Evolutionary conservation across 2,329 filamentous ascomycete species (phyloP), one percentile per base, ranked within the genome.

Genomic region (Apiospora aurea): DNA sequence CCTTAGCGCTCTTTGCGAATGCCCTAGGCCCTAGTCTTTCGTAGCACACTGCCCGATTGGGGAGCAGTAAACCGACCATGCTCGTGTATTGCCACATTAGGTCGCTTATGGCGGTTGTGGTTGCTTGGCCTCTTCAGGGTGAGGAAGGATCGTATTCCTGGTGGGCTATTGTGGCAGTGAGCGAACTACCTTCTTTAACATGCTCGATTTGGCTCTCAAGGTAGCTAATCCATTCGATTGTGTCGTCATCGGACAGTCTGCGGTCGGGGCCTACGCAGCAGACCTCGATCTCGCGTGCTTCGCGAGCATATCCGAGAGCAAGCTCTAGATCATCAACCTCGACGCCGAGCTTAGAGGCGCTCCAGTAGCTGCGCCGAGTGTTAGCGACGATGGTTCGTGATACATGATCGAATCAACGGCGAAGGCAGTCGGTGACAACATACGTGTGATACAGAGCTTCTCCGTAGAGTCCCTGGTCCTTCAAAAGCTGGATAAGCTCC

Each of bases 401-500:
- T 5, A 11, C 2, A 44, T 24, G 34, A 13, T 3, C 7, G 14
- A 11, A 10, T 18, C 7, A 24, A 41, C 24, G 26, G 1, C 2
- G 34, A 46, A 51, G 11, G 46, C 26, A 24, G 14, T 41, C 1
- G 4, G 26, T 21, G 44, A 14, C 16, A 41, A 53, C 68, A 13
- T 57, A 69, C 68, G 68, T 26, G 47, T 69, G 29, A 16, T 41
- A 69, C 16, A 69, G 49, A 29, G 34, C 26, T 21, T 69, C 68
- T 2, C 68, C 68, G 18, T 51, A 43, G 4, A 69, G 24, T 2
- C n/a, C 24, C 18, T 75, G 41, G 71, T 74, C 49, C 68, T 73
- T 13, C 71, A 76, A 21, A 73, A 73, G 34, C 73, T 75, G 24
- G 73, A 76, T 66, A 73, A 76, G 64, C 49, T 72, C 51, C 49